phyloP scores from a whole-genome alignment of 202 grass and related monocot species.

The Setaria italica region DNA sequence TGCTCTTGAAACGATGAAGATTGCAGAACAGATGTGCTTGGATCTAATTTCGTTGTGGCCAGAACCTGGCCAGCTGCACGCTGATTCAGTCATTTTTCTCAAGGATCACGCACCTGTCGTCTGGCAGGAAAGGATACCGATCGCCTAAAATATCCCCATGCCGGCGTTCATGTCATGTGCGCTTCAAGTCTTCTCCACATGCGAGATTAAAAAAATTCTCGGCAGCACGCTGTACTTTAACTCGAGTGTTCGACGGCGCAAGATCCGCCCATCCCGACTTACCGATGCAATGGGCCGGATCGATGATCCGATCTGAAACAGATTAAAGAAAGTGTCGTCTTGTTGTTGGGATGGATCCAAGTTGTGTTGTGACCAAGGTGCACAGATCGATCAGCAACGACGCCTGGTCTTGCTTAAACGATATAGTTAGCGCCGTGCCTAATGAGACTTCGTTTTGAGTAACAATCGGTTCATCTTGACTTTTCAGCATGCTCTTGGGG shows the following conservation, averaged over 20 bases:
- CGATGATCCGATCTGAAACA: conserved; percentile 9
- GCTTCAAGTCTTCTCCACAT: background rate
- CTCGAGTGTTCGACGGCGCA: no score
- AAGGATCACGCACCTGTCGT: background rate
- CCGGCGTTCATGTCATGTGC: conserved; percentile 50
- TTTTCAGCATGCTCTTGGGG: no score
- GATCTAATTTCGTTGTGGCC: no score
- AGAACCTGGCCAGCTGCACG: background rate
- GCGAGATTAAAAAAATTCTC: background rate
- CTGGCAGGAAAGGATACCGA: background rate
- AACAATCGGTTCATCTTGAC: no score
- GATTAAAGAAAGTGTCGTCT: background rate
- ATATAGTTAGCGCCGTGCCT: no score
- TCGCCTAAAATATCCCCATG: background rate
- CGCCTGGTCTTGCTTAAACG: no score
- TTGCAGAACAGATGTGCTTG: background rate
- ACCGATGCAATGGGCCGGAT: background rate
- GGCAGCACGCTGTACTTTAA: no score
- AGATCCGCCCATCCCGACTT: no score
- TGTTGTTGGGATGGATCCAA: background rate
- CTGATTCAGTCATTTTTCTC: background rate
- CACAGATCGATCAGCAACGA: background rate
- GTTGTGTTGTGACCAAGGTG: no score
- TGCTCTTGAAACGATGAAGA: background rate
- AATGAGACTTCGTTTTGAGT: no score